These are phyloP conservation scores for Penicillium robsamsonii DNA, from an alignment of 495 filamentous ascomycete genomes.

Conservation along the genomic window DNA sequence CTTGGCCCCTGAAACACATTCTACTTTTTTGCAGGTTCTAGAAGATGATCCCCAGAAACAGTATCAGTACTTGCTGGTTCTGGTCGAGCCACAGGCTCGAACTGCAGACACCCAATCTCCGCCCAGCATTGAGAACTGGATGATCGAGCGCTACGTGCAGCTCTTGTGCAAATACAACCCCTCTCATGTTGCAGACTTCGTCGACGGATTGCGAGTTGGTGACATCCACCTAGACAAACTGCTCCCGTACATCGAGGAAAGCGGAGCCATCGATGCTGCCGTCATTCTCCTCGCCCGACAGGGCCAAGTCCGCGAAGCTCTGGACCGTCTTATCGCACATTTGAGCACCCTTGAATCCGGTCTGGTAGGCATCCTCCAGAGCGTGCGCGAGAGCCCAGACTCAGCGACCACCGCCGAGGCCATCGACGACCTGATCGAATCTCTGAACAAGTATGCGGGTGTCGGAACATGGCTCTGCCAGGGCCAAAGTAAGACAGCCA, in stretches of 20 bases:
- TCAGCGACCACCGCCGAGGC: slow-evolving; percentile 52
- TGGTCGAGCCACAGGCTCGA: slow-evolving; percentile 66
- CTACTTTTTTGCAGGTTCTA: slow-evolving; percentile 63
- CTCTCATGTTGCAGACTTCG: slow-evolving; percentile 79
- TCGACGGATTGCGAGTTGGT: slow-evolving; percentile 72
- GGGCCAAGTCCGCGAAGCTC: slow-evolving; percentile 78
- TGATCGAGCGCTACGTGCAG: slow-evolving; percentile 83
- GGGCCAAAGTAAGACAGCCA: slow-evolving; percentile 71
- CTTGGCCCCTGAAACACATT: slow-evolving; percentile 69
- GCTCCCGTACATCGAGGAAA: slow-evolving; percentile 81
- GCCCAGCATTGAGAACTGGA: slow-evolving; percentile 41
- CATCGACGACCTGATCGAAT: slow-evolving; percentile 61
- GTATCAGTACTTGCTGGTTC: slow-evolving; percentile 72
- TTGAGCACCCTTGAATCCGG: slow-evolving; percentile 75
- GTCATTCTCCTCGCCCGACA: slow-evolving; percentile 89
- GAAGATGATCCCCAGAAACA: slow-evolving; percentile 61
- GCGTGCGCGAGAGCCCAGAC: slow-evolving; percentile 53
- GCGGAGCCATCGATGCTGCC: slow-evolving; percentile 88
- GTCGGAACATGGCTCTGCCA: slow-evolving; percentile 97
- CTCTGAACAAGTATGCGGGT: slow-evolving; percentile 80
- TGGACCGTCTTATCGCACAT: slow-evolving; percentile 78
- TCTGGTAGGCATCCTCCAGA: slow-evolving; percentile 67
- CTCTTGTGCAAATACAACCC: slow-evolving; percentile 85
- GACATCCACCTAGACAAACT: slow-evolving; percentile 80
- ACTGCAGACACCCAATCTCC: slow-evolving; percentile 33